phyloP scores from a whole-genome alignment of 2,329 filamentous ascomycete genomes.

The Acarospora socialis region DNA sequence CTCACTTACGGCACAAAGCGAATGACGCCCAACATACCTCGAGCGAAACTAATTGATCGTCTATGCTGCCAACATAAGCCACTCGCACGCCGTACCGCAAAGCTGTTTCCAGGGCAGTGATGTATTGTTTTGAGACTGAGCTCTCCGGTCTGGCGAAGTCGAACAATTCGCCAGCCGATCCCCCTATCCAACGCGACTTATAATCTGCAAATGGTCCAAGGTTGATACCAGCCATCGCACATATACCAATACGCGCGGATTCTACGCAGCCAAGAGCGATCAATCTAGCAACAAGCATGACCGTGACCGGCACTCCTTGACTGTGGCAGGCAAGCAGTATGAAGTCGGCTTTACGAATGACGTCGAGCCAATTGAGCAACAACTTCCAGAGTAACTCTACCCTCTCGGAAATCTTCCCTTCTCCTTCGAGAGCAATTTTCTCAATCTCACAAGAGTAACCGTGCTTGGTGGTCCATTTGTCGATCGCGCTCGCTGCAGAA shows the following conservation, averaged over 20 bases:
- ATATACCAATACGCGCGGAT: constrained; percentile 65
- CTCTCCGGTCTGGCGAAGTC: constrained; percentile 78
- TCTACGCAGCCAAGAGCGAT: constrained; percentile 79
- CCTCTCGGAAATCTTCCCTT: constrained; percentile 78
- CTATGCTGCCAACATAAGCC: constrained; percentile 84
- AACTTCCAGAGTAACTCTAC: constrained; percentile 91
- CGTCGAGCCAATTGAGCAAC: constrained; percentile 85
- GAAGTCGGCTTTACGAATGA: constrained; percentile 75
- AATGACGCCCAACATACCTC: constrained; percentile 43
- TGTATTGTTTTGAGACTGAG: constrained; percentile 67
- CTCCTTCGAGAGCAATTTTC: constrained; percentile 86
- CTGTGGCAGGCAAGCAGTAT: constrained; percentile 89
- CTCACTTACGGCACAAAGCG: constrained; percentile 1
- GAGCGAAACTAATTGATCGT: constrained; percentile 88
- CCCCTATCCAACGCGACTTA: constrained; percentile 76
- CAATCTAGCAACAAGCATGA: constrained; percentile 85
- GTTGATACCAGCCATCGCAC: constrained; percentile 81
- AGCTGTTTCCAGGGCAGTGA: constrained; percentile 57
- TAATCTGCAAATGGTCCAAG: constrained; percentile 87
- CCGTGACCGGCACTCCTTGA: constrained; percentile 83
- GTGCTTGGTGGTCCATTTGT: constrained; percentile 62
- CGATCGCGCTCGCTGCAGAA: constrained; percentile 69
- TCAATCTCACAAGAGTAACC: constrained; percentile 72
- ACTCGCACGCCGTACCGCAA: constrained; percentile 69
- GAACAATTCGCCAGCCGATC: constrained; percentile 85